Evolutionary conservation across 352 stramenopile species (phyloP).

Genomic region (Phytopythium helicoides): DNA sequence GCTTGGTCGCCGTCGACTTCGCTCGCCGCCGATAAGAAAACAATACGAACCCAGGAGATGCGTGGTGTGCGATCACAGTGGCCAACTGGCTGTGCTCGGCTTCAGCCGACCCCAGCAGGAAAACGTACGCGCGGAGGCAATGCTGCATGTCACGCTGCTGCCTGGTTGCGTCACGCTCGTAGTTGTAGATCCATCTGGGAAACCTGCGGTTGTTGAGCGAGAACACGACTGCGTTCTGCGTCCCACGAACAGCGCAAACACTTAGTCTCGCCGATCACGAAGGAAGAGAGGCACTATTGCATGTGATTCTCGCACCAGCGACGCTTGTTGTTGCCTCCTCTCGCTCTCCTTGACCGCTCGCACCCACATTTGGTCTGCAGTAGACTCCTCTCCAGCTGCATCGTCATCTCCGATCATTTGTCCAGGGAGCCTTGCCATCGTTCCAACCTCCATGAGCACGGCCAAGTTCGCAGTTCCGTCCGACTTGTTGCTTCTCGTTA

Average conservation of each 20-base stretch:
- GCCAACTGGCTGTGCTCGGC: conserved; percentile 9
- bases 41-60: conserved; percentile 28
- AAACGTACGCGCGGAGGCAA: conserved; percentile 39
- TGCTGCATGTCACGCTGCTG: conserved; percentile 48
- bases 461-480: no score
- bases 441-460: conserved; percentile 9
- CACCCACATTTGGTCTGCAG: conserved; percentile 14
- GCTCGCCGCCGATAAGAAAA: conserved; percentile 35
- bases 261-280: no score
- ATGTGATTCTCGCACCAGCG: conserved; percentile 20
- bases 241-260: conserved; percentile 4
- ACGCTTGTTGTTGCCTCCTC: conserved; percentile 14
- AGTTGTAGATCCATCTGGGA: conserved; percentile 52
- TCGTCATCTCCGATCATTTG: background rate
- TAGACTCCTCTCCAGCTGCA: background rate
- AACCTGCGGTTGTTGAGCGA: conserved; percentile 54
- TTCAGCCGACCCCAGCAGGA: conserved; percentile 14
- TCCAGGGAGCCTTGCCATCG: background rate
- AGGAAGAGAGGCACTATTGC: no score
- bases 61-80: conserved; percentile 13
- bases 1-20: no score
- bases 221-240: conserved; percentile 36
- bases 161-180: conserved; percentile 43
- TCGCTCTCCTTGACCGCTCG: conserved; percentile 23
- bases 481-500: no score